Conservation (phyloP, 495 filamentous ascomycete genomes). For the Daldinia bambusicola region DNA sequence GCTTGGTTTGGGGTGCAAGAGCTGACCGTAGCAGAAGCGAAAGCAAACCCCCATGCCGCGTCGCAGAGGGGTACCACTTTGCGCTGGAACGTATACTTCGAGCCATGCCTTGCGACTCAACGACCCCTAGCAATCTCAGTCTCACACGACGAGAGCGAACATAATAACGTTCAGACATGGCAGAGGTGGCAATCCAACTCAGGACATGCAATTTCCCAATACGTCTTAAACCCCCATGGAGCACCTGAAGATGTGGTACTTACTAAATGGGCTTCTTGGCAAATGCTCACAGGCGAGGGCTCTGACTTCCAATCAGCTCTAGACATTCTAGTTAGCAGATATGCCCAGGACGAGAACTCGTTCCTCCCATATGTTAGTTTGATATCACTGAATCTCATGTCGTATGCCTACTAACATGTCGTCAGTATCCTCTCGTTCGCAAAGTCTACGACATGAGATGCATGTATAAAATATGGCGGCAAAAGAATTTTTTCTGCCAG, state of each 20-base stretch:
- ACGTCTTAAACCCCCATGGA: constrained; percentile 26
- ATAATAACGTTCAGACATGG: constrained; percentile 16
- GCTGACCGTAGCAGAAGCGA: constrained; percentile 30
- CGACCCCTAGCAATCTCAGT: constrained; percentile 25
- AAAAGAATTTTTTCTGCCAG: constrained; percentile 42
- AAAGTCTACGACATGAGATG: constrained; percentile 49
- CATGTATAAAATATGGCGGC: constrained; percentile 49
- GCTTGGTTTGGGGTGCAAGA: neutral
- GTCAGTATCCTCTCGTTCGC: constrained; percentile 45
- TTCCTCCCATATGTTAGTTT: constrained; percentile 45
- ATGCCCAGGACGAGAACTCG: constrained; percentile 30
- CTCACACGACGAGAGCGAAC: constrained; percentile 20
- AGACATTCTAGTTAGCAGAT: constrained; percentile 39
- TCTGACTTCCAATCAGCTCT: constrained; percentile 43
- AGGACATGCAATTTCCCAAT: constrained; percentile 19
- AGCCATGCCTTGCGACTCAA: constrained; percentile 14
- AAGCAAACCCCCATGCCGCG: constrained; percentile 6
- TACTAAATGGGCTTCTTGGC: constrained; percentile 44
- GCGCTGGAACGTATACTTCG: constrained; percentile 32
- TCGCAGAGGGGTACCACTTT: constrained; percentile 25
- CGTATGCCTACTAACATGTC: constrained; percentile 37
- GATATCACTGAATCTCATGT: neutral
- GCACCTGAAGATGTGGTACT: constrained; percentile 28
- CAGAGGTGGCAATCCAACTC: constrained; percentile 18
- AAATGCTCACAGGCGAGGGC: constrained; percentile 40